Evolutionary conservation across 108 stramenopile genomes (phyloP), one percentile per base, ranked within the genome.

Genomic region (Discostella pseudostelligera): DNA sequence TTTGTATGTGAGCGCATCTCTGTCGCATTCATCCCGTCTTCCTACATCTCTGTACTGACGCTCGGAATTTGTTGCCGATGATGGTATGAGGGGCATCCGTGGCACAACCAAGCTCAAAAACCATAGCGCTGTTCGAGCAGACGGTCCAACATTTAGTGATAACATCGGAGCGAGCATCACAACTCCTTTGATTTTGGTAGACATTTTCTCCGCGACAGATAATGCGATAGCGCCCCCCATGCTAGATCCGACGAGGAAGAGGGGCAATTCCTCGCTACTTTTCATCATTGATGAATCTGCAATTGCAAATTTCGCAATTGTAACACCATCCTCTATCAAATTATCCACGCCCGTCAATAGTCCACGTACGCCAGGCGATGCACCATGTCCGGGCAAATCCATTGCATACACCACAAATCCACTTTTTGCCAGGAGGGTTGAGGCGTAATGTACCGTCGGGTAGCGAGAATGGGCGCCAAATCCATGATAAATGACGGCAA

Each of bases 141-240:
- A 20, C 3, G 76, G 46, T 19, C 67, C 60, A 16, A 93, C 88
- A 60, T 78, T 76, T 14, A 93, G 53, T 20, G 83, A 67, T 9
- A 93, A 74, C 88, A 93, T 89, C 39, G 92, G 92, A 1, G 92
- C 92, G 45, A 93, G 50, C 69, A 93, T 67, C 9, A 93, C 62
- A 19, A 93, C 82, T 10, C 83, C 85, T 3, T 74, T 61, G 0
- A 87, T 64, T 2, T 26, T 35, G 0, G 35, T 62, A 16, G 43
- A 10, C n/a, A 85, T 19, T 48, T 67, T 21, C 10, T 80, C 54
- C 8, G 88, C 81, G 9, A 93, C 88, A 8, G 74, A 64, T 20
- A 93, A 45, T 0, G 92, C 88, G 39, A 93, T 90, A 8, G 88
- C 78, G 8, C 92, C 92, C 21, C 92, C 92, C 88, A 93, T 87